A percentile compares a stretch with the other conserved stretches of the same genome.
These are phyloP conservation scores for Hygrophoropsis aurantiaca DNA, from an alignment of 768 basidiomycete species.

Conservation along the genomic window DNA sequence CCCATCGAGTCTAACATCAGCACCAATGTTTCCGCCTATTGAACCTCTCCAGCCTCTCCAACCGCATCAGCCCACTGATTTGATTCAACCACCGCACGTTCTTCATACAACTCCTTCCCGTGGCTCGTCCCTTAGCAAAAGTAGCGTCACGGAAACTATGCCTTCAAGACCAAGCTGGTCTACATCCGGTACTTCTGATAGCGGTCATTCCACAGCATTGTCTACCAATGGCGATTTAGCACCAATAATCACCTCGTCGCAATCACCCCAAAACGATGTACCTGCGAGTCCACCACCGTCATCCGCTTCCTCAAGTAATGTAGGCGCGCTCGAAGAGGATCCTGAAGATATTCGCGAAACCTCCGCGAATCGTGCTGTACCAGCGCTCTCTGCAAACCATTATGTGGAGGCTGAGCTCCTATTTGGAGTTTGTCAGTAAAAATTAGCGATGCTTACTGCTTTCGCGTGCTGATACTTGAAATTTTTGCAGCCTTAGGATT, in stretches of 20 bases:
- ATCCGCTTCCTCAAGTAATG: conserved; percentile 10
- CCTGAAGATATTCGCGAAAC: conserved; percentile 10
- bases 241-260: conserved; percentile 12
- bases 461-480: conserved; percentile 3
- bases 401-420: conserved; percentile 61
- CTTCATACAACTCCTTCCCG: conserved; percentile 10
- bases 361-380: conserved; percentile 10
- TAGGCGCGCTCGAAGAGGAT: conserved; percentile 19
- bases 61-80: conserved; percentile 2
- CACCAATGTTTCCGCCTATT: neutral
- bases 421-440: conserved; percentile 60
- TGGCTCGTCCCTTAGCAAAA: conserved; percentile 12
- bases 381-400: conserved; percentile 28
- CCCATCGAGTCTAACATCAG: conserved; percentile 8
- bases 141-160: conserved; percentile 16
- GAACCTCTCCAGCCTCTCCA: conserved; percentile 5
- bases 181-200: conserved; percentile 25
- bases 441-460: conserved; percentile 1
- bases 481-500: conserved; percentile 66
- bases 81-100: conserved; percentile 8
- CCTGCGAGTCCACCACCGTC: conserved; percentile 25
- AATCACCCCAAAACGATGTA: conserved; percentile 13
- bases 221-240: conserved; percentile 14
- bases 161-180: conserved; percentile 18
- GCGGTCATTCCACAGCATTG: conserved; percentile 9